Conservation (phyloP, 768 basidiomycete species). For the Strobilomyces echinocephalus region DNA sequence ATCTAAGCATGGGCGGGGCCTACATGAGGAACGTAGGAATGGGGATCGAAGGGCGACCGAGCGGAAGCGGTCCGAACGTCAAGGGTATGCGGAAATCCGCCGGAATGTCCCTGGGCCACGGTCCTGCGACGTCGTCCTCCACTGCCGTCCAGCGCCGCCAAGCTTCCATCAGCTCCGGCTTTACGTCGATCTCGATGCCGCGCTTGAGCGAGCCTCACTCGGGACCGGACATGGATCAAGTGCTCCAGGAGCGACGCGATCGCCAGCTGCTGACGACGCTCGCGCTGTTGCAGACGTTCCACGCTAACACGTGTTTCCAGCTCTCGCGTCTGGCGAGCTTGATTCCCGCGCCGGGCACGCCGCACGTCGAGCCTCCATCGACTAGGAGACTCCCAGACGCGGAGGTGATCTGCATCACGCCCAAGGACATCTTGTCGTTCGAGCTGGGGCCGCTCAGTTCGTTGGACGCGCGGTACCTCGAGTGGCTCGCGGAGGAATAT, state of each 20-base stretch:
- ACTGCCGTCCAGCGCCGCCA: constrained; percentile 28
- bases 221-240: constrained; percentile 8
- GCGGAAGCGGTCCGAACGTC: constrained; percentile 22
- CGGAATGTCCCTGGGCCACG: constrained; percentile 41
- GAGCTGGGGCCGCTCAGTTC: constrained; percentile 72
- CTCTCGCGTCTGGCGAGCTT: constrained; percentile 40
- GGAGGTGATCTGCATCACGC: constrained; percentile 44
- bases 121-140: constrained; percentile 23
- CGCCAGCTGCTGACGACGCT: constrained; percentile 44
- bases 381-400: constrained; percentile 7
- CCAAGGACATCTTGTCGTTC: constrained; percentile 61
- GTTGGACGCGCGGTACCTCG: constrained; percentile 67
- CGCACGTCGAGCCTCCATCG: not conserved
- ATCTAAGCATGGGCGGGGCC: constrained; percentile 38
- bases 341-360: constrained; percentile 13
- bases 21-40: constrained; percentile 58
- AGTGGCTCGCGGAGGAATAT: constrained; percentile 72
- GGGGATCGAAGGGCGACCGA: constrained; percentile 67
- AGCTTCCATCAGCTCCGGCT: constrained; percentile 27
- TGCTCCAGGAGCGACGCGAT: constrained; percentile 27
- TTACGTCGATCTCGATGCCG: constrained; percentile 13
- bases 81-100: constrained; percentile 43
- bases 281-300: constrained; percentile 63
- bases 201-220: constrained; percentile 28
- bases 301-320: constrained; percentile 58